Percentiles rank a stretch among this genome's conserved stretches.
Conservation (phyloP, 2,329 filamentous ascomycete species). For the Clonostachys byssicola region DNA sequence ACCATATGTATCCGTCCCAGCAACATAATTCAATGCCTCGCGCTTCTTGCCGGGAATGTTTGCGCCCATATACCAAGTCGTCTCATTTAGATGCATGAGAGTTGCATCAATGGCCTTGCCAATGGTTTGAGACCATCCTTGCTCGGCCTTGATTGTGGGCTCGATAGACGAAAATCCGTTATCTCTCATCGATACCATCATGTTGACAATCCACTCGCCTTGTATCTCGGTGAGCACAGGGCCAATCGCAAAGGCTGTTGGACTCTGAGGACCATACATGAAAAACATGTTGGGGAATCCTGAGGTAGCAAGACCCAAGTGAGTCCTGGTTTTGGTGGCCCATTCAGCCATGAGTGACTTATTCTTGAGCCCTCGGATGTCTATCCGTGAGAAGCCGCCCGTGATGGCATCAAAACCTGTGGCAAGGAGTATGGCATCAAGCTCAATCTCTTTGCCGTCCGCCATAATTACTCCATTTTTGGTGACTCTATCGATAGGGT, state of each 20-base stretch:
- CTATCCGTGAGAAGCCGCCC: slow-evolving; percentile 71
- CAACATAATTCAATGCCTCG: too few species aligned
- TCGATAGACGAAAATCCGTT: slow-evolving; percentile 15
- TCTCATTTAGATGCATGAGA: slow-evolving; percentile 22
- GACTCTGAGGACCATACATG: slow-evolving; percentile 31
- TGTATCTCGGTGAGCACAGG: slow-evolving; percentile 32
- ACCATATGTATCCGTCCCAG: too few species aligned
- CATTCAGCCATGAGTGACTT: slow-evolving; percentile 26
- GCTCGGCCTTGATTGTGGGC: too few species aligned
- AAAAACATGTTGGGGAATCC: slow-evolving; percentile 43
- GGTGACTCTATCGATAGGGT: slow-evolving; percentile 30
- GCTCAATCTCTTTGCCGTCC: slow-evolving; percentile 20
- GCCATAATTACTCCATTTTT: slow-evolving; percentile 24
- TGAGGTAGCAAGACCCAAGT: slow-evolving; percentile 30
- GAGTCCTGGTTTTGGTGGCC: slow-evolving; percentile 23
- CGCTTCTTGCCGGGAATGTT: slow-evolving; percentile 21
- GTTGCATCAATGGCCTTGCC: slow-evolving; percentile 16
- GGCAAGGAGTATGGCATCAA: slow-evolving; percentile 32
- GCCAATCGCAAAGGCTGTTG: slow-evolving; percentile 28
- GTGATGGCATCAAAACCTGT: slow-evolving; percentile 33
- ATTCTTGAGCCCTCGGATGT: slow-evolving; percentile 36
- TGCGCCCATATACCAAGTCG: slow-evolving; percentile 31
- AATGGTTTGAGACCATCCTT: slow-evolving; percentile 13
- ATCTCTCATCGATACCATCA: slow-evolving; percentile 19
- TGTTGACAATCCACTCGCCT: slow-evolving; percentile 27